Evolutionary conservation across 2,329 filamentous ascomycete species (phyloP).

Genomic region (Cephalotrichum gorgonifer): DNA sequence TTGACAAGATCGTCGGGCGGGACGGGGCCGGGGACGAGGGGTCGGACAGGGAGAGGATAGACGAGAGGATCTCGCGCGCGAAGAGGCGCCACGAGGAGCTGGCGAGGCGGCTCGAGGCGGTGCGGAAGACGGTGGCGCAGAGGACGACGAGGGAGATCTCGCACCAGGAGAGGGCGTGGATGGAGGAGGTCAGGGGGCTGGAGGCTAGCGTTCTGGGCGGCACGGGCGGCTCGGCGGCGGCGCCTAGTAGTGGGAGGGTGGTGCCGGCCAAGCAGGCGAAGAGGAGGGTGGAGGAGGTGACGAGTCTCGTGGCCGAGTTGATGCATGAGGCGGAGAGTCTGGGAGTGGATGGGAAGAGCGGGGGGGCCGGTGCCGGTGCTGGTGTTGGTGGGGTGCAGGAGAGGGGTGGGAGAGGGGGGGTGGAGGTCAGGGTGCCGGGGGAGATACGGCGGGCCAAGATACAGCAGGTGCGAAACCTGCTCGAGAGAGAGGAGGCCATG

Average conservation of each 20-base stretch:
- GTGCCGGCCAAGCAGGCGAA: constrained; percentile 35
- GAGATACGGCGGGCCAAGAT: constrained; percentile 55
- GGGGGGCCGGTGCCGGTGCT: constrained; percentile 5
- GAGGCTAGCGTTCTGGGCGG: constrained; percentile 37
- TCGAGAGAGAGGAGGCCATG: constrained; percentile 57
- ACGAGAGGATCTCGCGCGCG: constrained; percentile 39
- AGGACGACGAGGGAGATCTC: constrained; percentile 30
- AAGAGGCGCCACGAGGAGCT: constrained; percentile 47
- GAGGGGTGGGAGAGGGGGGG: neutral
- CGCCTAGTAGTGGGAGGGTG: constrained; percentile 16
- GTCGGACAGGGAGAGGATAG: constrained; percentile 41
- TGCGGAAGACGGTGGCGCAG: constrained; percentile 35
- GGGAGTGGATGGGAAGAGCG: constrained; percentile 11
- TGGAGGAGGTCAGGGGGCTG: constrained; percentile 40
- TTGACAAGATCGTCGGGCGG: constrained; percentile 48
- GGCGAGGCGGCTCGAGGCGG: constrained; percentile 45
- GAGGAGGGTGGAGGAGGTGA: constrained; percentile 48
- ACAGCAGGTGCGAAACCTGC: constrained; percentile 48
- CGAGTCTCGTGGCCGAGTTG: constrained; percentile 41
- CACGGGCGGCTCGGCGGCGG: constrained; percentile 9
- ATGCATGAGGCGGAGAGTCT: constrained; percentile 38
- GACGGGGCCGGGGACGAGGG: constrained; percentile 39
- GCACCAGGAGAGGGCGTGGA: constrained; percentile 33
- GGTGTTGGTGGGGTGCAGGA: constrained; percentile 10
- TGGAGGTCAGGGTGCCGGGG: constrained; percentile 40